Base-by-base conservation (phyloP, 2,329 filamentous ascomycete genomes). In the Fonsecaea monophora region DNA sequence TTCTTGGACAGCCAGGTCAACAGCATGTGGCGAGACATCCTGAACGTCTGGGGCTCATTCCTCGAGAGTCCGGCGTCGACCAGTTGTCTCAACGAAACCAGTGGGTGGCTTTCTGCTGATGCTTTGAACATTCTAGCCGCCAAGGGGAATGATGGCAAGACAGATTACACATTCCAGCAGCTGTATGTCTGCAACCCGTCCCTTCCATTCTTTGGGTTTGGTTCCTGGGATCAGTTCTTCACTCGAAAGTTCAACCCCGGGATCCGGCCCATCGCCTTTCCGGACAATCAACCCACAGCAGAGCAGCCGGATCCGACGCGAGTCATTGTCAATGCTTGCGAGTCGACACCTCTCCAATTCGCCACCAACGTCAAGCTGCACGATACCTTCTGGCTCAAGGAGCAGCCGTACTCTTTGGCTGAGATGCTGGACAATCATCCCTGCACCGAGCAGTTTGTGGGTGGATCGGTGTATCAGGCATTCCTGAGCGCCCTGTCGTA, bases 191-290 rank as follows among this genome's bases (percentile, higher is more conserved):
- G 75, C 64, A 73, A 77, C 38, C 68, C 75, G 0, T 60, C 61
- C 3, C 34, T 48, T 13, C 62, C 62, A n/a, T 64, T 76, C 38
- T 82, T 85, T 67, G 89, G 89, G n/a, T 91, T 81, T 78, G 84
- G 81, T 62, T 89, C 87, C 0, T 91, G 89, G 89, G 89, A 92
- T 64, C 80, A 86, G 72, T 91, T 91, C 78, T 91, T 92, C 78
- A 90, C 87, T 0, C 83, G 89, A 6, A 65, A 79, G 6, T 82
- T 90, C 61, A 81, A 78, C 7, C 81, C 85, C 2, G 78, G 77
- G 0, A 81, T 86, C 1, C 84, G 89, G 0, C 89, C 89, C 0
- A 79, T 91, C 1, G 86, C 84, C 0, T 78, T 75, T 0, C 85
- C 86, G 0, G 48, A 53, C 18, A 18, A 53, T 53, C 18, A 21